Conservation (phyloP, 495 filamentous ascomycete species). For the Aspergillus hancockii region DNA sequence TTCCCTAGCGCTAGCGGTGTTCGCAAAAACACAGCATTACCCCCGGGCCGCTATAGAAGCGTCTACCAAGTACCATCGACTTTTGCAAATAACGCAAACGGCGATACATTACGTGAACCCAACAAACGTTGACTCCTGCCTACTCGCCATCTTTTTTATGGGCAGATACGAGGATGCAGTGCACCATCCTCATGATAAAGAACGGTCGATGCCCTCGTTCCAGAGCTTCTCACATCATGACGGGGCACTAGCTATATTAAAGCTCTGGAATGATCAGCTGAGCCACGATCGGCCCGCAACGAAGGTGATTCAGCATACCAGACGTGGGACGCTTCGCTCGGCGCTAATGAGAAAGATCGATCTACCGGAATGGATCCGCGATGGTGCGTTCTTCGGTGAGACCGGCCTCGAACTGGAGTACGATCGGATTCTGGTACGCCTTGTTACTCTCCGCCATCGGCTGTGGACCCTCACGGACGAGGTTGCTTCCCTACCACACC, state of each 20-base stretch:
- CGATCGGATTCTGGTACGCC: not conserved
- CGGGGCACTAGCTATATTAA: constrained; percentile 1
- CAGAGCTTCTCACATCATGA: constrained; percentile 7
- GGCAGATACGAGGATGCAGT: constrained; percentile 1
- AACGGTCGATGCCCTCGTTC: not conserved
- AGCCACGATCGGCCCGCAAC: not conserved
- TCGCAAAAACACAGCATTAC: not conserved
- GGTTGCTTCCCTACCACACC: not conserved
- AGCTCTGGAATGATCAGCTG: not conserved
- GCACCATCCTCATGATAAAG: not conserved
- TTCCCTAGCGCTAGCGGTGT: not conserved
- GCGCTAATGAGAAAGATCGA: not conserved
- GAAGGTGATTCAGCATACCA: constrained; percentile 1
- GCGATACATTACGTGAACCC: not conserved
- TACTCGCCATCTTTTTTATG: constrained; percentile 3
- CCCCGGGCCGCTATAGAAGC: not conserved
- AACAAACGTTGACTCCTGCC: not conserved
- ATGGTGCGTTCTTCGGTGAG: not conserved
- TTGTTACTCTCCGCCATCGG: constrained; percentile 1
- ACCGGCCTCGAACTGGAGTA: not conserved
- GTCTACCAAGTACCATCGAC: not conserved
- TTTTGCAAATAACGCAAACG: not conserved
- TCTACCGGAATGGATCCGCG: not conserved
- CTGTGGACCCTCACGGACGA: not conserved
- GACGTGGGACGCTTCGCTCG: not conserved